Evolutionary conservation across 495 filamentous ascomycete genomes (phyloP).

Genomic region (Aspergillus wentii): DNA sequence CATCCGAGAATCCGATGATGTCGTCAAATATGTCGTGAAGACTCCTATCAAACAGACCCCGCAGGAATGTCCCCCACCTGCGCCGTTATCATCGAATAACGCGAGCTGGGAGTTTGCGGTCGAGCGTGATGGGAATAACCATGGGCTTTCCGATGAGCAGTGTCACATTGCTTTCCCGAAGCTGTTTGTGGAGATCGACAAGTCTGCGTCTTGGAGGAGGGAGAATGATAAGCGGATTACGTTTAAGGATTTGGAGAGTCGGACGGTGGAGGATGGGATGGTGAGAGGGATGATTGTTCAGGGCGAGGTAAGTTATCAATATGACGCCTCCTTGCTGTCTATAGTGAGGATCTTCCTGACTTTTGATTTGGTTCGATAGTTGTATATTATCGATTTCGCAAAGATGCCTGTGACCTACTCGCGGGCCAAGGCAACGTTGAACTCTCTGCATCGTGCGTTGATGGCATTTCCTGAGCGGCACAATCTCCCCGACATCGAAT

Average conservation of each 20-base stretch:
- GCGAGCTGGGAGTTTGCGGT: conserved; percentile 28
- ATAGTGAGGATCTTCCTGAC: background rate
- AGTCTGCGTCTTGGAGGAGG: conserved; percentile 19
- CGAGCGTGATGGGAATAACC: conserved; percentile 31
- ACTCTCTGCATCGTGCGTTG: conserved; percentile 35
- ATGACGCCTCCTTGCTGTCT: background rate
- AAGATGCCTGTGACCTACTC: conserved; percentile 27
- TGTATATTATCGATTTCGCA: conserved; percentile 36
- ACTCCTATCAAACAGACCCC: background rate
- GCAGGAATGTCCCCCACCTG: conserved; percentile 2
- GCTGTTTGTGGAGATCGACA: conserved; percentile 39
- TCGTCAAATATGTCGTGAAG: conserved; percentile 21
- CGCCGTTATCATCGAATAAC: conserved; percentile 4
- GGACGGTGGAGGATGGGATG: conserved; percentile 27
- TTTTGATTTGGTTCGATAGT: conserved; percentile 10
- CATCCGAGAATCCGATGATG: conserved; percentile 10
- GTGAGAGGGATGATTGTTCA: conserved; percentile 35
- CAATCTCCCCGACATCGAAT: conserved; percentile 58
- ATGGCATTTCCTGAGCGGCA: conserved; percentile 36
- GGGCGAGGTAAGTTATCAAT: conserved; percentile 34
- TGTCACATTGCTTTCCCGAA: conserved; percentile 41
- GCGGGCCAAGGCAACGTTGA: conserved; percentile 35
- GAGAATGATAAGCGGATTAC: conserved; percentile 16
- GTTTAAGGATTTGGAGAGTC: conserved; percentile 27
- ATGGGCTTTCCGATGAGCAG: conserved; percentile 34